A percentile compares a stretch with the other conserved stretches of the same genome.
phyloP scores from a whole-genome alignment of 1,284 basidiomycete genomes.

The Trametes polyzona region DNA sequence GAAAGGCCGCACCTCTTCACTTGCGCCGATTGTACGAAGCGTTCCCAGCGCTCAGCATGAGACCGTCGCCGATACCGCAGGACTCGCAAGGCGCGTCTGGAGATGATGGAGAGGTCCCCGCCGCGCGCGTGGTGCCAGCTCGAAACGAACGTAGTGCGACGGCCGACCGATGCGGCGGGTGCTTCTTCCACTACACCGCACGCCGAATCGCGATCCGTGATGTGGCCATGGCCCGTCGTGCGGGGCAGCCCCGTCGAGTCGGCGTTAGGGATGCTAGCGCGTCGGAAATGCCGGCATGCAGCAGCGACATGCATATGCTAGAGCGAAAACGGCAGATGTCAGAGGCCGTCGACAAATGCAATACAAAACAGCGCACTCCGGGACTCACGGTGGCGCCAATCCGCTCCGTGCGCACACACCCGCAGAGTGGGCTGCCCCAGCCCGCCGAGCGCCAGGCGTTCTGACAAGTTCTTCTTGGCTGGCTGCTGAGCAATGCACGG shows the following conservation, averaged over 20 bases:
- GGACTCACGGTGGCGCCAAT: slow-evolving; percentile 26
- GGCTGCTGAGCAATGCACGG: too few species aligned
- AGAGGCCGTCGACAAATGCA: not conserved
- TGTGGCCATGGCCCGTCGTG: not conserved
- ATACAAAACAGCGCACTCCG: slow-evolving; percentile 11
- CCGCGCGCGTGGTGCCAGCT: too few species aligned
- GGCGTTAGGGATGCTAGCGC: not conserved
- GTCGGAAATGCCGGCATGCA: slow-evolving; percentile 3
- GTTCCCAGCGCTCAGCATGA: not conserved
- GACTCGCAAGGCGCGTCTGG: not conserved
- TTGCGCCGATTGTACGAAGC: too few species aligned
- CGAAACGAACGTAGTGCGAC: not conserved
- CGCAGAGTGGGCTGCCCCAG: too few species aligned
- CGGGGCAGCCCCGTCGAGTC: too few species aligned
- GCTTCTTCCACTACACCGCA: slow-evolving; percentile 1
- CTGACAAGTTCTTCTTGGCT: too few species aligned
- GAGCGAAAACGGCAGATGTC: not conserved
- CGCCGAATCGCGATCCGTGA: not conserved
- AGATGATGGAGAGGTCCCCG: too few species aligned
- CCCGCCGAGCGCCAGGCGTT: too few species aligned
- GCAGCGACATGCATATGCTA: not conserved
- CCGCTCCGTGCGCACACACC: not conserved
- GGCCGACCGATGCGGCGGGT: not conserved
- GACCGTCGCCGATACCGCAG: too few species aligned
- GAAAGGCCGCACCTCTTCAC: too few species aligned